Conservation (phyloP, 208 protist species). For the Naegleria fowleri region DNA sequence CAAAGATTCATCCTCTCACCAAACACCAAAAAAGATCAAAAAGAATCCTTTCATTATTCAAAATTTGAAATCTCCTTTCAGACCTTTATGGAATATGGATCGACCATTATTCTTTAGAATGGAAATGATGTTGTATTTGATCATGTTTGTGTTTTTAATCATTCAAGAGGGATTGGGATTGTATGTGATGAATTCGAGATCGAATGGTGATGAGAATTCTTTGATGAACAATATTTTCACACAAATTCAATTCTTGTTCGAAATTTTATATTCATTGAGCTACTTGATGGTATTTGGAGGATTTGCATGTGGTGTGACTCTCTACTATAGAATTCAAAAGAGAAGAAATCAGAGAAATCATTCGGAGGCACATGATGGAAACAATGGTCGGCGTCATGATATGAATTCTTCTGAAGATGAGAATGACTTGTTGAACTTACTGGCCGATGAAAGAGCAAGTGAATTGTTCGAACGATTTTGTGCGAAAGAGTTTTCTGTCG, state of each 20-base stretch:
- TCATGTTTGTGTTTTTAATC: neutral
- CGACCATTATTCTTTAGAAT: neutral
- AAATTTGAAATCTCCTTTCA: neutral
- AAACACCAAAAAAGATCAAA: too few relatives aligned
- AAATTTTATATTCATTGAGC: neutral
- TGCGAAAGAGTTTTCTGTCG: neutral
- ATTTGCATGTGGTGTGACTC: neutral
- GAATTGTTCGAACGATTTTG: neutral
- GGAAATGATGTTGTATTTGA: neutral
- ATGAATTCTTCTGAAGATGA: neutral
- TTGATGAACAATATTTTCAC: neutral
- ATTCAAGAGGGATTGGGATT: neutral
- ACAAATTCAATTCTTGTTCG: neutral
- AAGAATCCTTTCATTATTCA: too few relatives aligned
- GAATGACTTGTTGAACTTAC: neutral
- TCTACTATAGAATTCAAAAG: neutral
- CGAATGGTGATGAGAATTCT: neutral
- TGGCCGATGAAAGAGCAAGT: neutral
- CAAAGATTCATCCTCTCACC: too few relatives aligned
- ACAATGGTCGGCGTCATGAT: neutral
- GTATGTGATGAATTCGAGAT: neutral
- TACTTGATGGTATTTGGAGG: neutral
- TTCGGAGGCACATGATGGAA: neutral
- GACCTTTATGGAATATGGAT: neutral
- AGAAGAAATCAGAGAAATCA: neutral